Base-by-base conservation (phyloP, 2,329 filamentous ascomycete genomes). In the Colletotrichum liaoningense region DNA sequence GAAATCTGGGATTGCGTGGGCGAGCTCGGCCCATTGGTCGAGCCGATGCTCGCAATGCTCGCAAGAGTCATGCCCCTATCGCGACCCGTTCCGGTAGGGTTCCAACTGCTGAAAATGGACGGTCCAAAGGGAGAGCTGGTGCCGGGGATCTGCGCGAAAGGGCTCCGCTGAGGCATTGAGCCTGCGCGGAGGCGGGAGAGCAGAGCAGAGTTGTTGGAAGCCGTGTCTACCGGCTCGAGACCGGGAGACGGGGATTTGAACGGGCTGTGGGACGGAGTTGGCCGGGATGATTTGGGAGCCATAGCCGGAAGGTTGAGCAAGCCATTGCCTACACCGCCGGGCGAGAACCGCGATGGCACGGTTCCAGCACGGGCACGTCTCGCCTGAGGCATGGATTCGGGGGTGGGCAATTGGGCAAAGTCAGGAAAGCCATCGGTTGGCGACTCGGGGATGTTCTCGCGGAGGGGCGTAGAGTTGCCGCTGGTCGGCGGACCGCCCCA, bases 401-500 rank as follows among this genome's bases (percentile, higher is more conserved):
- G 89, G 9, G 92, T 88, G 55, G 93, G 89, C 55, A 94, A 88
- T 78, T 92, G 91, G 76, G 93, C 90, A 81, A 98, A 95, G 83
- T 98, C 95, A 72, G 97, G 95, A 79, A 98, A 98, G 77, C 94
- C 96, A 85, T 98, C 96, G 77, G 94, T 97, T 38, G 97, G 97
- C 46, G 96, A 98, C 85, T 99, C 97, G 76, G 96, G 95, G 74
- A 99, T 98, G 77, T 96, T 98, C 86, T 98, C 97, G 80, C 97
- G 94, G 64, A 99, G 90, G 77, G 97, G 97, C 55, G 96, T 98
- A 24, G 96, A 98, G 83, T 98, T 96, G 76, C 96, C 97, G 82
- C 96, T 98, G 69, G 96, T 98, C 62, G 97, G 96, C 77, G 97
- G 96, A 12, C 97, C 96, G 88, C 95, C 95, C 97, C 97, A 98